A percentile compares a stretch with the other conserved stretches of the same genome.
These are phyloP conservation scores for Marchantia polymorpha DNA, from an alignment of 225 moss, liverwort and hornwort genomes.

Conservation along the genomic window DNA sequence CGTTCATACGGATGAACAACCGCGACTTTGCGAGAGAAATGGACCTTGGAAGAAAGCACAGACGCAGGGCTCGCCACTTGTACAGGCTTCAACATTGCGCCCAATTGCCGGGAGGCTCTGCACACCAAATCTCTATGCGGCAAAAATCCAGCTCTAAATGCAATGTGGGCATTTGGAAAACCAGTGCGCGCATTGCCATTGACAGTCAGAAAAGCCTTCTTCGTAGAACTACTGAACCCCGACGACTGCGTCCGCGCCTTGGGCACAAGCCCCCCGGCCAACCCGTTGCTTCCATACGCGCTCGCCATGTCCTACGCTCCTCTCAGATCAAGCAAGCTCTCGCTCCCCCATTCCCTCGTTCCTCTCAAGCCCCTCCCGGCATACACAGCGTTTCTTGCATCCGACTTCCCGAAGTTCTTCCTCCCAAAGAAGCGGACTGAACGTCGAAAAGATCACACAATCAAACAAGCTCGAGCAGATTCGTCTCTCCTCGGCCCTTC, in stretches of 20 bases:
- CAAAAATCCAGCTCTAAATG: constrained; percentile 7
- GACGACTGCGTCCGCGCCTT: background rate
- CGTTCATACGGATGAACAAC: constrained; percentile 5
- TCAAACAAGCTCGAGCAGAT: background rate
- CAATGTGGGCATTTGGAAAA: background rate
- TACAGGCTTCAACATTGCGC: background rate
- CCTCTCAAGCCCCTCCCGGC: background rate
- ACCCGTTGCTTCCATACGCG: background rate
- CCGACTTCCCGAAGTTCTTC: too few relatives aligned
- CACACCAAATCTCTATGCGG: background rate
- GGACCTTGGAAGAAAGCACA: background rate
- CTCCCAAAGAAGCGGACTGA: background rate
- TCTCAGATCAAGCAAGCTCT: background rate
- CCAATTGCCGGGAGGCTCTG: background rate
- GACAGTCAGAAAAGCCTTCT: background rate
- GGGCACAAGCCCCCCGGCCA: background rate
- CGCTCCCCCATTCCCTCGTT: background rate
- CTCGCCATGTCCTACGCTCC: background rate
- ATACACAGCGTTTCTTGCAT: background rate
- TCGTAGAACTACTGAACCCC: background rate
- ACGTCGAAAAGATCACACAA: background rate
- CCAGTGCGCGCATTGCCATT: background rate
- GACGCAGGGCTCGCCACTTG: background rate
- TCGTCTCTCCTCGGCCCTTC: background rate
- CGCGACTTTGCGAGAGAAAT: background rate